These are phyloP conservation scores for Lasiodiplodia gonubiensis DNA, from an alignment of 2,329 filamentous ascomycete species.

Conservation along the genomic window DNA sequence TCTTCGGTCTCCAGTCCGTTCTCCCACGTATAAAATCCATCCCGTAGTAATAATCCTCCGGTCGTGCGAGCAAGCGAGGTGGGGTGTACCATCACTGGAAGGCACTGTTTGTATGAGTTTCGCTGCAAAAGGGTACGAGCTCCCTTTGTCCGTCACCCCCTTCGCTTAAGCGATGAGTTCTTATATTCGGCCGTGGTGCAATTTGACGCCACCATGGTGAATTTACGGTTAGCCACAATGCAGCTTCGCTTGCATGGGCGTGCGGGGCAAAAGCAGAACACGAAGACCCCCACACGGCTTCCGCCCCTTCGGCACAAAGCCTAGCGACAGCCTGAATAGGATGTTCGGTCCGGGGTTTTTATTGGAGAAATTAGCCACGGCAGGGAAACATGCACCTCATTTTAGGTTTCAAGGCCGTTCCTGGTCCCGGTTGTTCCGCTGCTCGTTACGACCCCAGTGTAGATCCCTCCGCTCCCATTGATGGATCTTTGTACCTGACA, in stretches of 20 bases:
- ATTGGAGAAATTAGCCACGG: background rate
- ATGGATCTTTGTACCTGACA: slow-evolving; percentile 22
- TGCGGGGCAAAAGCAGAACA: slow-evolving; percentile 16
- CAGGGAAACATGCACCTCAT: slow-evolving; percentile 6
- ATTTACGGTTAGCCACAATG: slow-evolving; percentile 1
- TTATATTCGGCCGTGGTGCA: slow-evolving; percentile 14
- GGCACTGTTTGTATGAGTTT: background rate
- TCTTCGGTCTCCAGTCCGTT: background rate
- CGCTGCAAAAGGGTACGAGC: background rate
- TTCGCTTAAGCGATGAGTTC: background rate
- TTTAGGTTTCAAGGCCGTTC: slow-evolving; percentile 4
- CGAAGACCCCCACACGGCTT: slow-evolving; percentile 8
- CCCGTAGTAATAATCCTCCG: background rate
- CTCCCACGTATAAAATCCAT: background rate
- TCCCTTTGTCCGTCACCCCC: background rate
- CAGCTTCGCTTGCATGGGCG: slow-evolving; percentile 10
- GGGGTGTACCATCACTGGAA: background rate
- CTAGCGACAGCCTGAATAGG: slow-evolving; percentile 8
- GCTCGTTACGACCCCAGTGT: background rate
- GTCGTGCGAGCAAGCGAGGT: slow-evolving; percentile 7
- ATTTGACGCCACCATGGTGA: slow-evolving; percentile 17
- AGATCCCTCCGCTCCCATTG: slow-evolving; percentile 20
- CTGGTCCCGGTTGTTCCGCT: background rate
- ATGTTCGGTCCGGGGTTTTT: background rate
- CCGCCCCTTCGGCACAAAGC: slow-evolving; percentile 14